Evolutionary conservation across 2,329 filamentous ascomycete species (phyloP).

Genomic region (Mycosphaerella sp.): DNA sequence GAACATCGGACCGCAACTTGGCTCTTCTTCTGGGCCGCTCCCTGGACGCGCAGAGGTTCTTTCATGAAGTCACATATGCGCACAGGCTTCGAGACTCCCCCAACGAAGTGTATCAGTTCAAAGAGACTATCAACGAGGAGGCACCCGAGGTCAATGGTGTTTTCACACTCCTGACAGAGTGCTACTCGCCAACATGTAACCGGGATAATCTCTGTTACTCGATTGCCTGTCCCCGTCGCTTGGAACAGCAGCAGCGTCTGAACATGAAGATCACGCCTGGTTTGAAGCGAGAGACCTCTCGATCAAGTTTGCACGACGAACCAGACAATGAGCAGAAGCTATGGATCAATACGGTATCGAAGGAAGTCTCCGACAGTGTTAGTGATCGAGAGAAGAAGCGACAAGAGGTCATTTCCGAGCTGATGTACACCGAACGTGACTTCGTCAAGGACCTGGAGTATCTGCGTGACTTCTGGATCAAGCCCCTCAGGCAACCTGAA

Average conservation of each 20-base stretch:
- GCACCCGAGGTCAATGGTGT: constrained; percentile 86
- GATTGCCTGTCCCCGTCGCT: constrained; percentile 84
- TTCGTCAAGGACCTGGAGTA: constrained; percentile 99
- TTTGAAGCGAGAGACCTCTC: constrained; percentile 64
- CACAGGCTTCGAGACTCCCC: constrained; percentile 91
- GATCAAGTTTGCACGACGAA: constrained; percentile 72
- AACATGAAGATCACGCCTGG: constrained; percentile 91
- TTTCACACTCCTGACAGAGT: constrained; percentile 92
- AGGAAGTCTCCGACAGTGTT: constrained; percentile 86
- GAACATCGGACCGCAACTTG: constrained; percentile 91
- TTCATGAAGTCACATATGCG: constrained; percentile 98
- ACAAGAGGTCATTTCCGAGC: constrained; percentile 95
- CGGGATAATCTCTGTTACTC: constrained; percentile 95
- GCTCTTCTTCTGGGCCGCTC: constrained; percentile 85
- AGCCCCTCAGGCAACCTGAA: constrained; percentile 71
- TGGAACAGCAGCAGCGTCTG: constrained; percentile 90
- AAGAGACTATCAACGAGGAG: constrained; percentile 83
- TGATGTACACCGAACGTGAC: constrained; percentile 97
- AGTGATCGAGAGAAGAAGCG: constrained; percentile 92
- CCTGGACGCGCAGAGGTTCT: constrained; percentile 96
- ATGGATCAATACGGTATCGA: constrained; percentile 98
- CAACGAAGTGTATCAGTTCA: constrained; percentile 93
- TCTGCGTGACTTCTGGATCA: constrained; percentile 96
- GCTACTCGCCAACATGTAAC: constrained; percentile 96
- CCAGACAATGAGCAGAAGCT: constrained; percentile 89